These are phyloP conservation scores for Penicillium paradoxum DNA, from an alignment of 495 filamentous ascomycete genomes.

Conservation along the genomic window DNA sequence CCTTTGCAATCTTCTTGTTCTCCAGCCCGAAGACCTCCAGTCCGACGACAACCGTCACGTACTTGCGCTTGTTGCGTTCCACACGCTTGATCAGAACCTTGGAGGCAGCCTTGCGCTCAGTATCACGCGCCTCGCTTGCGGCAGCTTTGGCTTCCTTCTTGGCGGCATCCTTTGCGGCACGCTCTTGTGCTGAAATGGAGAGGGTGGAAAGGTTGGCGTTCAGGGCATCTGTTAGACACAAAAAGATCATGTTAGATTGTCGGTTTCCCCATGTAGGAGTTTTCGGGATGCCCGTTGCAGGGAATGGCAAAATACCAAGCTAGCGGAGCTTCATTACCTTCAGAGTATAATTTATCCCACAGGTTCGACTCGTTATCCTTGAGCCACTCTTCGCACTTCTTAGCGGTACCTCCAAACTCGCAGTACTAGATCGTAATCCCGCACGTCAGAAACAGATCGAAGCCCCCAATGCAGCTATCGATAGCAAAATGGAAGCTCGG, in stretches of 20 bases:
- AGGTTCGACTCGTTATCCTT: conserved; percentile 65
- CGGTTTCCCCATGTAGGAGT: background rate
- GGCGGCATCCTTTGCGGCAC: conserved; percentile 86
- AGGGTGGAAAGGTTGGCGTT: conserved; percentile 77
- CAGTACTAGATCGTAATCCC: conserved; percentile 82
- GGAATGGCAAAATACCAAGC: background rate
- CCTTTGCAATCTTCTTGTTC: conserved; percentile 73
- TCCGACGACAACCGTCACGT: conserved; percentile 83
- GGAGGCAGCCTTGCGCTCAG: conserved; percentile 67
- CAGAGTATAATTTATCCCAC: conserved; percentile 75
- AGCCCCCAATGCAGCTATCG: background rate
- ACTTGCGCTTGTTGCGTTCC: conserved; percentile 96
- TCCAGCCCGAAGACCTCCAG: conserved; percentile 88
- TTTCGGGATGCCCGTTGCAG: background rate
- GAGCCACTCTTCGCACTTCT: conserved; percentile 96
- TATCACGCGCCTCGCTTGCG: conserved; percentile 71
- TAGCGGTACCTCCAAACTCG: conserved; percentile 96
- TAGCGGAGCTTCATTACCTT: conserved; percentile 50
- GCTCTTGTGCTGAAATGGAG: conserved; percentile 82
- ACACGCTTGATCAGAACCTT: conserved; percentile 92
- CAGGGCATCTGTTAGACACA: conserved; percentile 59
- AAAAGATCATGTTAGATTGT: background rate
- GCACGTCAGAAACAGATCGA: background rate
- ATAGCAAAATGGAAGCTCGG: background rate
- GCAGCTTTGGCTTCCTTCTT: conserved; percentile 95